Percentiles rank a stretch among this genome's conserved stretches.
Evolutionary conservation across 2,329 filamentous ascomycete genomes (phyloP).

Genomic region (Alternaria longipes): DNA sequence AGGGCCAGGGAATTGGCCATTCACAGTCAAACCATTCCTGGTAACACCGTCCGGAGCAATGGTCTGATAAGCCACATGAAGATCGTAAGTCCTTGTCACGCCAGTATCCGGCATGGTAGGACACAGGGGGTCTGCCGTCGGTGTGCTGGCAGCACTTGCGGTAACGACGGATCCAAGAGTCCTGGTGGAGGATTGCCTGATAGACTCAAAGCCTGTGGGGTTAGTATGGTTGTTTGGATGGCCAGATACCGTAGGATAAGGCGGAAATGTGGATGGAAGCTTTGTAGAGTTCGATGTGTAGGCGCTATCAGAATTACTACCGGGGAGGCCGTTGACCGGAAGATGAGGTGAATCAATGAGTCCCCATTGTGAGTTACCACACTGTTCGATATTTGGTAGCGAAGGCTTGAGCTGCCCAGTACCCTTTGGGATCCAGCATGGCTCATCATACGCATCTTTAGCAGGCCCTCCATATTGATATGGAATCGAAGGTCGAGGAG

Average conservation of each 20-base stretch:
- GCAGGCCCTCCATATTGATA: slow-evolving; percentile 36
- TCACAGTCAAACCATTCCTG: slow-evolving; percentile 39
- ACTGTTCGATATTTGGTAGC: slow-evolving; percentile 34
- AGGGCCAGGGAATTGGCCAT: slow-evolving; percentile 46
- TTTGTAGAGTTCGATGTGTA: neutral
- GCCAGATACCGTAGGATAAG: slow-evolving; percentile 21
- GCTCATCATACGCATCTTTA: slow-evolving; percentile 31
- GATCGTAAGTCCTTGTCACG: slow-evolving; percentile 42
- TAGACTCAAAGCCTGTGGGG: slow-evolving; percentile 11
- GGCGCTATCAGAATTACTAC: slow-evolving; percentile 16
- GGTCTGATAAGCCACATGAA: slow-evolving; percentile 39
- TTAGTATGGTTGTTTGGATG: slow-evolving; percentile 15
- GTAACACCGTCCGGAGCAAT: slow-evolving; percentile 43
- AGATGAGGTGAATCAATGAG: slow-evolving; percentile 39
- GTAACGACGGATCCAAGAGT: neutral
- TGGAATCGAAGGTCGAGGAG: slow-evolving; percentile 31
- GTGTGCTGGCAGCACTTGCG: slow-evolving; percentile 11
- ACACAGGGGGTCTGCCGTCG: slow-evolving; percentile 23
- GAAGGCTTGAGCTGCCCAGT: slow-evolving; percentile 28
- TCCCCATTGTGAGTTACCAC: slow-evolving; percentile 43
- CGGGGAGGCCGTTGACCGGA: slow-evolving; percentile 29
- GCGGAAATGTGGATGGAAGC: neutral
- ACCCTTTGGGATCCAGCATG: slow-evolving; percentile 41
- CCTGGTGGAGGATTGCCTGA: slow-evolving; percentile 4
- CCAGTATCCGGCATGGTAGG: slow-evolving; percentile 45